Conservation (phyloP, 495 filamentous ascomycete genomes). For the Chaetomium fimeti region DNA sequence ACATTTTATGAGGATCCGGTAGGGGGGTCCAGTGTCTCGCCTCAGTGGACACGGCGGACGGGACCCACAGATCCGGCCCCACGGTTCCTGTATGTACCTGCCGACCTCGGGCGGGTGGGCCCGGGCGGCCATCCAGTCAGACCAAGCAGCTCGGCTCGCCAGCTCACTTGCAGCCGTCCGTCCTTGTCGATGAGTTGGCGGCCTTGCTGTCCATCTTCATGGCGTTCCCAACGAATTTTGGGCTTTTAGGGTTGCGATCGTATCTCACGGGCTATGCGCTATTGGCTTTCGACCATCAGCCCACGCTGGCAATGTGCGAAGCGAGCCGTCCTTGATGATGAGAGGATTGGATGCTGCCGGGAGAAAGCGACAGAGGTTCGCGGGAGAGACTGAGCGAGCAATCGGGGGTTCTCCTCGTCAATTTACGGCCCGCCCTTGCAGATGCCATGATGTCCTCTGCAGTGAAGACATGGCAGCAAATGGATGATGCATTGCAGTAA, state of each 20-base stretch:
- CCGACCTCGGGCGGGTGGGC: slow-evolving; percentile 9
- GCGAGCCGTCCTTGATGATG: background rate
- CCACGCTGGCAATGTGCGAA: background rate
- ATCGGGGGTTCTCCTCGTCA: no score
- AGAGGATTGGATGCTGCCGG: no score
- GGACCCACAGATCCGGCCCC: background rate
- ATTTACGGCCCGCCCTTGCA: background rate
- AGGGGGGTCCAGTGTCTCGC: background rate
- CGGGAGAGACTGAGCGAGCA: no score
- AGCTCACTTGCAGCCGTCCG: slow-evolving; percentile 10
- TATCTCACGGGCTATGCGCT: background rate
- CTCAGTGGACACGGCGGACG: slow-evolving; percentile 16
- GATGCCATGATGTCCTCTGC: background rate
- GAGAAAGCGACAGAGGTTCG: no score
- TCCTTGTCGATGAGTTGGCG: slow-evolving; percentile 15
- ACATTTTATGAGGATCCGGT: background rate
- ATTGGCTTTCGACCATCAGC: background rate
- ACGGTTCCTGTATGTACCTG: slow-evolving; percentile 11
- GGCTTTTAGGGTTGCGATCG: background rate
- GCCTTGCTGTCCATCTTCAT: background rate
- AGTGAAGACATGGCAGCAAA: no score
- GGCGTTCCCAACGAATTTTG: background rate
- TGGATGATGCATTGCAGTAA: background rate
- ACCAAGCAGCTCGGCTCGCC: slow-evolving; percentile 5
- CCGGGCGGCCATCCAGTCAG: slow-evolving; percentile 1